Base-by-base conservation (phyloP, 352 stramenopile genomes). In the Globisporangium cystogenes region DNA sequence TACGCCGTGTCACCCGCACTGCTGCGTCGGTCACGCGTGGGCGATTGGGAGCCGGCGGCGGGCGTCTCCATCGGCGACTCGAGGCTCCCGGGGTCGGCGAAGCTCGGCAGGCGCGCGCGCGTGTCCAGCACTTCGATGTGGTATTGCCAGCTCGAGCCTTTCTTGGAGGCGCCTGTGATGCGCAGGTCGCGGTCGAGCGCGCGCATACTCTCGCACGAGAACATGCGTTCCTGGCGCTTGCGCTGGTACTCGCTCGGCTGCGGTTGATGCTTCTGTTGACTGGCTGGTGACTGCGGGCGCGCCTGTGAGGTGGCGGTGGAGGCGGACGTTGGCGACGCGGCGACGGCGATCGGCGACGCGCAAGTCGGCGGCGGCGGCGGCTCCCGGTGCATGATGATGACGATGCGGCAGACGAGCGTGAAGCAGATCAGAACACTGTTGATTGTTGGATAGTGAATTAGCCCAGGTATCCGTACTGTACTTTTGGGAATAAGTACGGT, bases 81-180 rank as follows among this genome's bases (percentile, higher is more conserved):
- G 53, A 52, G 53, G 41, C 53, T 60, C 36, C 55, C 55, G 1
- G 48, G 48, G 23, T 61, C 55, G 23, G 33, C 51, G n/a, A 61
- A 61, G 47, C 47, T 54, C 59, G 54, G 48, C 55, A 64, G 53
- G 57, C 56, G 56, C 43, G 56, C 63, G 44, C 80, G 76, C 24
- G 83, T 71, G 60, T 90, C 77, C 42, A 90, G 72, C 59, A 86
- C 75, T 41, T 90, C 77, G 59, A 90, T 82, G 66, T 90, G 80
- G 63, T 90, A 90, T 53, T 86, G 71, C 80, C 80, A 90, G 33
- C 73, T 86, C 33, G 67, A 29, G 39, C 69, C 75, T 49, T 74
- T 76, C 31, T 84, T 84, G 31, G 74, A 84, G 43, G 82, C 80
- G 44, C 80, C 80, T 0, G 77, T 88, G 62, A 90, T 87, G 55